phyloP scores from a whole-genome alignment of 1,284 basidiomycete genomes.

The Lentinula novae-zelandiae region DNA sequence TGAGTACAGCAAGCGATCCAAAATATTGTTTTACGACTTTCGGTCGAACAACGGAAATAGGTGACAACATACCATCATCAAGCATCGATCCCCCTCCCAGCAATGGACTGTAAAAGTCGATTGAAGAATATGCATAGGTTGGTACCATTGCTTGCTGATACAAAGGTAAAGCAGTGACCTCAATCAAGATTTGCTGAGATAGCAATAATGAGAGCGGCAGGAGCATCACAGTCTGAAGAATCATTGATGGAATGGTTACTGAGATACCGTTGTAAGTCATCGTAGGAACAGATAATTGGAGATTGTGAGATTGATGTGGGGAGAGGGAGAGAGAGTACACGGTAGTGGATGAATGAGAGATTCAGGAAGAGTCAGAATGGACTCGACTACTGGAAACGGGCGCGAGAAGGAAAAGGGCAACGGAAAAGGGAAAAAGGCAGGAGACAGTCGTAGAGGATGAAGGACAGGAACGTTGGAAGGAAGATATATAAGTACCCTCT shows the following conservation, averaged over 20 bases:
- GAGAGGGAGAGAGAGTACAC: too few relatives aligned
- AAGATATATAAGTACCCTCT: not conserved
- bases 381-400: too few relatives aligned
- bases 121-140: not conserved
- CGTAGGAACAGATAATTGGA: not conserved
- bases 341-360: not conserved
- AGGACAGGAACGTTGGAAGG: not conserved
- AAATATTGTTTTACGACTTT: not conserved
- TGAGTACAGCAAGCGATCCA: not conserved
- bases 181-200: not conserved
- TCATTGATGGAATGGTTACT: not conserved
- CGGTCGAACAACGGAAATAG: not conserved
- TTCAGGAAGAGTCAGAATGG: not conserved
- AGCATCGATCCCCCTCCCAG: conserved; percentile 13
- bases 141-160: not conserved
- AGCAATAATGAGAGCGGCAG: not conserved
- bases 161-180: not conserved
- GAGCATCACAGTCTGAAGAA: not conserved
- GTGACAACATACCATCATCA: conserved; percentile 2
- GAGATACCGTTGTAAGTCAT: not conserved
- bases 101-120: conserved; percentile 11
- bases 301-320: not conserved
- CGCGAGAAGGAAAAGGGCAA: not conserved
- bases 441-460: not conserved
- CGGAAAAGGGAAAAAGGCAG: not conserved